Evolutionary conservation across 2,329 filamentous ascomycete species (phyloP), one percentile per base, ranked within the genome.

Genomic region (Lachnellula hyalina): DNA sequence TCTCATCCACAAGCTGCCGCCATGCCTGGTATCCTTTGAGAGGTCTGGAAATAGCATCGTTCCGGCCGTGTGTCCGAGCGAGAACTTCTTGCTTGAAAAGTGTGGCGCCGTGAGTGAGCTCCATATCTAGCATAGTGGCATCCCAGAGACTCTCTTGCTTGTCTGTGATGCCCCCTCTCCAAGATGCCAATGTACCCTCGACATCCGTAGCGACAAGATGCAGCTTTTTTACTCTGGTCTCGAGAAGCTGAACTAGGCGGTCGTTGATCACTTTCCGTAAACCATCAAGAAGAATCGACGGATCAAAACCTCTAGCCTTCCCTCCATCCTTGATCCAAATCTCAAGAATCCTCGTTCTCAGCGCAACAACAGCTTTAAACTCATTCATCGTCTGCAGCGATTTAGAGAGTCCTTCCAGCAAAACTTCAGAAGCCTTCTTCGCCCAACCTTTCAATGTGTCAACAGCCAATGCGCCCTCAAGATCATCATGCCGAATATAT

Each of bases 401-500:
- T 57, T 77, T 77, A 49, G 78, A 76, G 28, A 90, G 74, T 0
- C 86, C 86, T n/a, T 78, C 71, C 1, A 88, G 68, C 52, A 90
- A 73, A 7, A 79, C 75, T 45, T 80, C 73, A 17, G 82, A 80
- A 1, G 83, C 84, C 49, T 78, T 77, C 49, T 76, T 76, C 0
- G 84, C 83, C 87, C 88, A 92, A 28, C 68, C 69, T 21, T 77
- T 77, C 14, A 90, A 76, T 70, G 82, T 82, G 2, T 82, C 79
- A 42, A 79, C 77, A 0, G 82, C 81, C 57, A 84, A 79, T 23
- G 75, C 72, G 19, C 79, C 82, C 23, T 84, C 80, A 4, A 89
- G 71, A 61, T 94, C 88, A 61, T 92, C 89, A 63, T 95, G 85
- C 32, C 89, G 84, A 36, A 95, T 88, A 74, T 90, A 96, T 0